phyloP scores from a whole-genome alignment of 2,329 filamentous ascomycete genomes.

The Penicillium sp. region DNA sequence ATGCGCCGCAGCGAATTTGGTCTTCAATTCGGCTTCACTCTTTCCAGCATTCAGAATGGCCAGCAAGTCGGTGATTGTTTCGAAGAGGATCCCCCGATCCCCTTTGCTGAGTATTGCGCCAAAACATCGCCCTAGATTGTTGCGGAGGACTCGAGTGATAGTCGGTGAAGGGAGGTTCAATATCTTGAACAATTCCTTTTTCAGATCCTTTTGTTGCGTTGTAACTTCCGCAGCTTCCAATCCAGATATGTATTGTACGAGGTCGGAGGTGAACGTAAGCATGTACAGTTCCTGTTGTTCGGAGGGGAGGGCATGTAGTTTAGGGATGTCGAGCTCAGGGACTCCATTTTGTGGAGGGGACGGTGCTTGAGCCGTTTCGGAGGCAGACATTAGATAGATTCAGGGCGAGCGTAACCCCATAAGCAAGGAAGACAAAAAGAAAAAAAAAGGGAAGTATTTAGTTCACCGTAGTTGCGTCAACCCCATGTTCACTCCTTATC shows the following conservation, averaged over 20 bases:
- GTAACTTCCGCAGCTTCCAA: constrained; percentile 78
- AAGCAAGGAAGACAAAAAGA: constrained; percentile 7
- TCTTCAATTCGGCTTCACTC: constrained; percentile 71
- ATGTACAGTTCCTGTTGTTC: constrained; percentile 97
- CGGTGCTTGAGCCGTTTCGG: constrained; percentile 35
- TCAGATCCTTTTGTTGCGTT: constrained; percentile 85
- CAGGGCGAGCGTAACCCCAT: constrained; percentile 16
- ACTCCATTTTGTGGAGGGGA: constrained; percentile 38
- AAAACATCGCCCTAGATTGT: constrained; percentile 82
- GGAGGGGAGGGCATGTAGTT: constrained; percentile 82
- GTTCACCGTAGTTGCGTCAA: constrained; percentile 12
- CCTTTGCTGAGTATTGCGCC: constrained; percentile 79
- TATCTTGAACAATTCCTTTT: constrained; percentile 92
- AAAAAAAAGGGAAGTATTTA: neutral
- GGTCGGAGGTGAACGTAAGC: constrained; percentile 79
- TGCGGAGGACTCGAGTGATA: constrained; percentile 83
- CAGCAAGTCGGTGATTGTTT: constrained; percentile 87
- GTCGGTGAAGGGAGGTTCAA: constrained; percentile 77
- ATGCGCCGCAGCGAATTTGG: constrained; percentile 82
- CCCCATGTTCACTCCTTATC: constrained; percentile 22
- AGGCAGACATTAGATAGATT: constrained; percentile 40
- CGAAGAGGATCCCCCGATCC: constrained; percentile 87
- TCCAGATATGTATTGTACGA: constrained; percentile 72
- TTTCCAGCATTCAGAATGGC: constrained; percentile 72
- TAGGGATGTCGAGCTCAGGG: constrained; percentile 78